Conservation (phyloP, 345 rosid species). For the Eucalyptus leucophloia region DNA sequence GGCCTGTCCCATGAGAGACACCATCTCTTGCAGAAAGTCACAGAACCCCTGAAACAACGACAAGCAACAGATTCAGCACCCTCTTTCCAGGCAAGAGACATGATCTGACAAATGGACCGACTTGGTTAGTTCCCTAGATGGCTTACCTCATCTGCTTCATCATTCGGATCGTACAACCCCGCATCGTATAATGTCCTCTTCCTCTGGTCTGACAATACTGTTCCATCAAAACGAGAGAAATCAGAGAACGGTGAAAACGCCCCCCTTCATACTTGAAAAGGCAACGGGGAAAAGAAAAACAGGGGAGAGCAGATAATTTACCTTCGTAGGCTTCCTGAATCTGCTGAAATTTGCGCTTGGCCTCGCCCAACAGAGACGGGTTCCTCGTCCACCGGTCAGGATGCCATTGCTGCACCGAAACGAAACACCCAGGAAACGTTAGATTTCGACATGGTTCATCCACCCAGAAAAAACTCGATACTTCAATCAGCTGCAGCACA, state of each 20-base stretch:
- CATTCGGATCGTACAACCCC: conserved; percentile 29
- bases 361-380: conserved; percentile 25
- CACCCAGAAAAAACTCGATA: neutral
- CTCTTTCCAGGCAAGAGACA: neutral
- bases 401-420: conserved; percentile 40
- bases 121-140: neutral
- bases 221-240: neutral
- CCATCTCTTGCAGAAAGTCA: conserved; percentile 42
- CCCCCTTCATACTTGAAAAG: neutral
- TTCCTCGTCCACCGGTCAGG: conserved; percentile 43
- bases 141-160: conserved; percentile 38
- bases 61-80: neutral
- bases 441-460: neutral
- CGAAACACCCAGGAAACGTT: neutral
- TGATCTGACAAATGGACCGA: neutral
- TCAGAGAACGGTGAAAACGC: neutral
- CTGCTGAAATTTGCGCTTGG: conserved; percentile 44
- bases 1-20: conserved; percentile 27
- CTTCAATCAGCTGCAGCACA: neutral
- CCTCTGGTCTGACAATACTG: conserved; percentile 34
- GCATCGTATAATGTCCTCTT: conserved; percentile 39
- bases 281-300: neutral
- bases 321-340: conserved; percentile 61
- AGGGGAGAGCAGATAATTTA: neutral
- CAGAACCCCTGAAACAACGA: conserved; percentile 25